These are phyloP conservation scores for Artemisia annua DNA, from an alignment of 129 eudicot species.

Conservation along the genomic window DNA sequence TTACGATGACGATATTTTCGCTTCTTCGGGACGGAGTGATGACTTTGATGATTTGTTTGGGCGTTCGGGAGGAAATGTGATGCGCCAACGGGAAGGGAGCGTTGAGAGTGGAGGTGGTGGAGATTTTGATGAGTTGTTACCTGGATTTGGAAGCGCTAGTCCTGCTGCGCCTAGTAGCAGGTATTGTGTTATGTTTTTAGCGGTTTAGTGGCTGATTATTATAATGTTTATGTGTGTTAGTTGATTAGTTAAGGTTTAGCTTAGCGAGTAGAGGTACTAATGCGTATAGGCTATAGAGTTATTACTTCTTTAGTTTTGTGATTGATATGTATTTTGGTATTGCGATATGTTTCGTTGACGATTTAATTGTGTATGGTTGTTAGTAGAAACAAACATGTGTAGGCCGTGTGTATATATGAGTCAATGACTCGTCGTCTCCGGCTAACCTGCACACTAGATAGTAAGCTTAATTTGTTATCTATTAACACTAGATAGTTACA, in stretches of 20 bases:
- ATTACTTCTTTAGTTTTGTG: conserved; percentile 16
- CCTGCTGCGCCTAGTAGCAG: conserved; percentile 54
- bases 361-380: no score
- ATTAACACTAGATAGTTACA: no score
- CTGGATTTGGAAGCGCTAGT: conserved; percentile 64
- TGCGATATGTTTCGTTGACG: no score
- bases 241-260: no score
- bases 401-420: no score
- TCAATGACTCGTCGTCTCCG: no score
- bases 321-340: background rate
- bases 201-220: background rate
- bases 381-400: no score
- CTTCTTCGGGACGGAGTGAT: conserved; percentile 27
- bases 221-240: background rate
- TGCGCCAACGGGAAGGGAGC: conserved; percentile 17
- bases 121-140: conserved; percentile 32
- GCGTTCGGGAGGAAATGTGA: conserved; percentile 27
- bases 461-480: no score
- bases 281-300: no score
- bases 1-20: conserved; percentile 31
- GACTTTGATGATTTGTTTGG: conserved; percentile 30
- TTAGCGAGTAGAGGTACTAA: no score
- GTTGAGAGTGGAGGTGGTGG: conserved; percentile 4
- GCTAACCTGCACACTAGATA: no score
- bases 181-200: conserved; percentile 34